Base-by-base conservation (phyloP, 2,329 filamentous ascomycete genomes). In the Ophiostoma sp. region DNA sequence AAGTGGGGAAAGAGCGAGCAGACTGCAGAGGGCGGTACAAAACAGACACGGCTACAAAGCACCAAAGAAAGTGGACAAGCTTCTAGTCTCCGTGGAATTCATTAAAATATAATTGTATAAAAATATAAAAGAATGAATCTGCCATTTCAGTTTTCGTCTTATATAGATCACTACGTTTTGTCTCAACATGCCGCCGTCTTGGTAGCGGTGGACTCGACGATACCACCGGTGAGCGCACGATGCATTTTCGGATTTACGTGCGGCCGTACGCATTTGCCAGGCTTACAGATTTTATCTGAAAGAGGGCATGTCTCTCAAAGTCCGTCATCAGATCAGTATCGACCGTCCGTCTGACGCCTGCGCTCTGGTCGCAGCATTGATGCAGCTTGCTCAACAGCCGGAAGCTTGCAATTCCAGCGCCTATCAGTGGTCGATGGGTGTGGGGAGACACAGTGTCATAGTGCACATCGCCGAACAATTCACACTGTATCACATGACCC, bases 341-440 rank as follows among this genome's bases (percentile, higher is more conserved):
- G 36, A 10, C 39, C 13, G 39, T 41, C 13, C 13, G 4, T 35
- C 27, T 60, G 27, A 57, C n/a, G 23, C 11, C 23, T 57, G n/a
- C 17, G 6, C 2, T 57, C 57, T 62, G 2, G 31, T 20, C 15
- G 4, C 6, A 33, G 31, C 15, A 15, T 35, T n/a, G 44, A 48
- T 48, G 10, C 54, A 31, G 54, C 54, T 15, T 62, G 57, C 11
- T 62, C 20, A 62, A 15, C 35, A 33, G 31, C 57, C 10, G 17
- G 57, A 62, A n/a, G 60, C 60, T 64, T 64, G 60, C 60, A 64
- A 64, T 64, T 64, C 15, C 60, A 64, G 31, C 33, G 60, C 60
- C 33, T 64, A 36, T 35, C 60, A 64, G 31, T 64, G 60, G 60
- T 64, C 60, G 52, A 27, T 27, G 52, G 52, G 6, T 31, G 52